These are phyloP conservation scores for Calonectria honghensis DNA, from an alignment of 2,329 filamentous ascomycete species.

Conservation along the genomic window DNA sequence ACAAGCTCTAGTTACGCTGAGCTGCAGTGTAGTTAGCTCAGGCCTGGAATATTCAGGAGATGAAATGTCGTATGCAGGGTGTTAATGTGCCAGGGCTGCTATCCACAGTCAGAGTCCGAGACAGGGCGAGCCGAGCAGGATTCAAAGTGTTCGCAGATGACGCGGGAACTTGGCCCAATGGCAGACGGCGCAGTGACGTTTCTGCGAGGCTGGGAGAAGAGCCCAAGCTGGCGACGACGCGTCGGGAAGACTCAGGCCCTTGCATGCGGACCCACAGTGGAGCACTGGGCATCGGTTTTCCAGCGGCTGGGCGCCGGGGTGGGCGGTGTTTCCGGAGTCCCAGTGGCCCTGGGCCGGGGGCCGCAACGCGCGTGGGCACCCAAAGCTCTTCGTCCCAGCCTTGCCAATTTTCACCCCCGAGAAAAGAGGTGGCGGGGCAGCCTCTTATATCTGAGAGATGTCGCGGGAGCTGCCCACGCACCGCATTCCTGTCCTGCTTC, in stretches of 20 bases:
- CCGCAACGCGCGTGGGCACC: conserved; percentile 7
- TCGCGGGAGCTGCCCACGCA: conserved; percentile 33
- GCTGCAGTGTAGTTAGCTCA: not conserved
- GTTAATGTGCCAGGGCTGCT: not conserved
- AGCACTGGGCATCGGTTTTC: conserved; percentile 33
- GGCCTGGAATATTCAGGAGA: not conserved
- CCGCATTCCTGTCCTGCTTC: conserved; percentile 43
- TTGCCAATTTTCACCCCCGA: conserved; percentile 59
- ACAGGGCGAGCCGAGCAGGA: conserved; percentile 19
- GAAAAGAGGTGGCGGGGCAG: conserved; percentile 70
- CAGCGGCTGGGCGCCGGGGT: conserved; percentile 36
- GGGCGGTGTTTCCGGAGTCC: conserved; percentile 17
- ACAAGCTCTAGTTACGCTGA: not conserved
- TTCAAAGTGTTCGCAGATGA: conserved; percentile 19
- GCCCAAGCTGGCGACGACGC: not conserved
- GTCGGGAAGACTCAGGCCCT: conserved; percentile 25
- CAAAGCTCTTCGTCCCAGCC: conserved; percentile 54
- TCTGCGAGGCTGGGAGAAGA: conserved; percentile 37
- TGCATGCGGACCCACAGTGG: conserved; percentile 16
- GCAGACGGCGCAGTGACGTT: conserved; percentile 9
- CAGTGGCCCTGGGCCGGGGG: conserved; percentile 20
- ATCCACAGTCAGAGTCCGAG: conserved; percentile 21
- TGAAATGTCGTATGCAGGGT: conserved; percentile 19
- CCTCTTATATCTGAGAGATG: conserved; percentile 61
- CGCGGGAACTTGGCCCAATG: conserved; percentile 26